Percentiles rank a stretch among this genome's conserved stretches.
Evolutionary conservation across 225 moss, liverwort and hornwort genomes (phyloP).

Genomic region (Lunularia cruciata): DNA sequence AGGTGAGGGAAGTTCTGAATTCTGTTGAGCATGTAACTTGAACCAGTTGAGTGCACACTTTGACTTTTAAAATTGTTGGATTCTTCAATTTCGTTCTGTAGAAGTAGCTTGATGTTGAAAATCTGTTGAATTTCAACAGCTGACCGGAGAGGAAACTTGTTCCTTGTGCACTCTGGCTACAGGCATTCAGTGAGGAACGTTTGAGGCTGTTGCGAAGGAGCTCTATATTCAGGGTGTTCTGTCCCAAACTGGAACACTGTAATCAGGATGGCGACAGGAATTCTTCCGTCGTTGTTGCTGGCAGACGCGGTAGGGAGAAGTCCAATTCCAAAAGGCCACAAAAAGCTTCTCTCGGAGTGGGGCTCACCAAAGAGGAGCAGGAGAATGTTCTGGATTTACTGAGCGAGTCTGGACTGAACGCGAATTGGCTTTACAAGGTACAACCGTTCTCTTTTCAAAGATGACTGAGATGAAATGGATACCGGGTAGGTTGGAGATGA

Average conservation of each 20-base stretch:
- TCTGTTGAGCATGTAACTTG: background rate
- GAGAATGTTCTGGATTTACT: constrained; percentile 43
- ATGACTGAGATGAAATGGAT: too few species aligned
- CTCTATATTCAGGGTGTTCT: constrained; percentile 22
- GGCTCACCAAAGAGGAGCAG: constrained; percentile 34
- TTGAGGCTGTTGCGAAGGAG: constrained; percentile 14
- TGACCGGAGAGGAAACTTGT: background rate
- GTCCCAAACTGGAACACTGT: constrained; percentile 18
- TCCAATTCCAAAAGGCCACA: constrained; percentile 28
- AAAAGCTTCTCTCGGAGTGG: constrained; percentile 29
- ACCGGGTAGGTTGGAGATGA: too few species aligned
- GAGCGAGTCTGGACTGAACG: constrained; percentile 34
- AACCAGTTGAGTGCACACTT: background rate
- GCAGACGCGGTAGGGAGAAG: constrained; percentile 28
- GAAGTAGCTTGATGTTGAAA: too few species aligned
- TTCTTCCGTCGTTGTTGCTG: constrained; percentile 9
- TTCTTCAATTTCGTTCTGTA: background rate
- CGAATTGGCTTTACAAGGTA: constrained; percentile 50
- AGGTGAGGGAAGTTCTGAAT: constrained; percentile 5
- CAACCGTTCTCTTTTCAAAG: background rate
- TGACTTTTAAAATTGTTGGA: background rate
- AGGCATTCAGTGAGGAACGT: constrained; percentile 20
- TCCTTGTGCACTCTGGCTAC: too few species aligned
- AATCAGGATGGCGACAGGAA: background rate
- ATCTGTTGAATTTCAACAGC: background rate